Evolutionary conservation across 345 rosid genomes (phyloP).

Genomic region (Salix exigua): DNA sequence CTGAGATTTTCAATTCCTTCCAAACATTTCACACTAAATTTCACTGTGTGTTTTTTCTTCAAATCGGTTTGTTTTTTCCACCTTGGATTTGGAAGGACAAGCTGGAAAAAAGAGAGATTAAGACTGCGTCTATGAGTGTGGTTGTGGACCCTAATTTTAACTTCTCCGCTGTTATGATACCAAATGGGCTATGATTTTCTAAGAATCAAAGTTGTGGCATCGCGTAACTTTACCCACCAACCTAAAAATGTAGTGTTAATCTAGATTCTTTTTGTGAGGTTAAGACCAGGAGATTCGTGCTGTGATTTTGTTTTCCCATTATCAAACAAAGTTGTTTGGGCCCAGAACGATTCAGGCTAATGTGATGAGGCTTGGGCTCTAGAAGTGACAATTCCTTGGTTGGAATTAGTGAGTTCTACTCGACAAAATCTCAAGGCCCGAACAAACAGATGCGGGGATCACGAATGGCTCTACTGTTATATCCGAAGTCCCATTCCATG

Average conservation of each 20-base stretch:
- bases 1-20: no score
- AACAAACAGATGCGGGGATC: no score
- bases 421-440: no score
- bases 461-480: no score
- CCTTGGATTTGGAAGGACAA: neutral
- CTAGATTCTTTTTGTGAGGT: neutral
- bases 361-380: no score
- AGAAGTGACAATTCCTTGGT: no score
- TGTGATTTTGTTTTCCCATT: neutral
- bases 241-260: neutral
- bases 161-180: slow-evolving; percentile 7
- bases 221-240: neutral
- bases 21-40: no score
- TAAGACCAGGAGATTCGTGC: neutral
- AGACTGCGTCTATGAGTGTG: neutral
- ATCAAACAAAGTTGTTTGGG: no score
- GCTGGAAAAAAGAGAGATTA: slow-evolving; percentile 13
- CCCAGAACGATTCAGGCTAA: no score
- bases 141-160: slow-evolving; percentile 35
- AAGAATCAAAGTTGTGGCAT: slow-evolving; percentile 16
- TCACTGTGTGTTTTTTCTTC: no score
- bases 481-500: neutral
- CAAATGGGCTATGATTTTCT: slow-evolving; percentile 27
- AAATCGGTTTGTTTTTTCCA: neutral
- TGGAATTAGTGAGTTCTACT: no score